phyloP scores from a whole-genome alignment of 1,284 basidiomycete species.

The Ceratobasidium sp. region DNA sequence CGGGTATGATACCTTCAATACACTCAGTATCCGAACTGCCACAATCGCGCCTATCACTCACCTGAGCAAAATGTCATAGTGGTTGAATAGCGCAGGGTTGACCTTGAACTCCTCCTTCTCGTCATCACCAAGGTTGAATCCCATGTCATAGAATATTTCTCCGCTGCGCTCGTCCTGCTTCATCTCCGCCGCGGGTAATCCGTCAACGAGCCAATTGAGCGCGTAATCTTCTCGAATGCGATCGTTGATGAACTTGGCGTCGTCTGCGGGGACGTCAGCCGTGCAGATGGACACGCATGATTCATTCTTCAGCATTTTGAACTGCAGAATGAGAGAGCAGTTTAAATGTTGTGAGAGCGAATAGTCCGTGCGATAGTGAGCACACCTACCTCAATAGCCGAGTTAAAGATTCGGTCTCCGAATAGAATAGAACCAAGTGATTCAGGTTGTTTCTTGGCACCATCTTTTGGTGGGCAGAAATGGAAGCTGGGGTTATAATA shows the following conservation, averaged over 20 bases:
- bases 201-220: slow-evolving; percentile 94
- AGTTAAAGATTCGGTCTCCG: slow-evolving; percentile 94
- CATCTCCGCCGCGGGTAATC: slow-evolving; percentile 93
- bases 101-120: slow-evolving; percentile 67
- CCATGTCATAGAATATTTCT: slow-evolving; percentile 91
- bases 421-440: slow-evolving; percentile 93
- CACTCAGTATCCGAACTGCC: slow-evolving; percentile 45
- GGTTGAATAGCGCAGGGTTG: slow-evolving; percentile 85
- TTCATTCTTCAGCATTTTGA: slow-evolving; percentile 76
- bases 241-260: slow-evolving; percentile 90
- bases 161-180: slow-evolving; percentile 79
- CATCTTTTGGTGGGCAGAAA: slow-evolving; percentile 86
- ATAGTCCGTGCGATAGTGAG: slow-evolving; percentile 6
- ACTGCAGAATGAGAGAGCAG: slow-evolving; percentile 57
- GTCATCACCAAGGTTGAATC: slow-evolving; percentile 76
- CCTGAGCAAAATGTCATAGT: slow-evolving; percentile 87
- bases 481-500: slow-evolving; percentile 88
- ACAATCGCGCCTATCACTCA: slow-evolving; percentile 52
- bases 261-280: slow-evolving; percentile 69
- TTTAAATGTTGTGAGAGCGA: too few relatives aligned
- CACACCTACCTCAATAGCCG: slow-evolving; percentile 81
- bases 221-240: slow-evolving; percentile 94
- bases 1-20: slow-evolving; percentile 79
- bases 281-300: slow-evolving; percentile 84
- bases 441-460: slow-evolving; percentile 83